Percentiles rank a stretch among this genome's conserved stretches.
These are phyloP conservation scores for Fraxinus dipetala DNA, from an alignment of 305 asterid genomes.

Conservation along the genomic window DNA sequence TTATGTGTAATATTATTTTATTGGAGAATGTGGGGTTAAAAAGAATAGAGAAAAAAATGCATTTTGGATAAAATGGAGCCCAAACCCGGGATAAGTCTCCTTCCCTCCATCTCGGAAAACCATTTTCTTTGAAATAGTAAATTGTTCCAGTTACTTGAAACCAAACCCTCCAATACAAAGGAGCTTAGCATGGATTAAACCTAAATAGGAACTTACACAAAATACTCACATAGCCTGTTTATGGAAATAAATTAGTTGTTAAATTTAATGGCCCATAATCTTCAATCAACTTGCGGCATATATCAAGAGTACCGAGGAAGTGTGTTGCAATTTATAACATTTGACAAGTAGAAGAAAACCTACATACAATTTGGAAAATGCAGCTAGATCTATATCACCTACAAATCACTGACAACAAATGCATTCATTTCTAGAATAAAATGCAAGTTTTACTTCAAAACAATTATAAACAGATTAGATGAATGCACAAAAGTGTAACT, in stretches of 20 bases:
- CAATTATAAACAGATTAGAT: conserved; percentile 17
- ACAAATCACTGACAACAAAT: neutral
- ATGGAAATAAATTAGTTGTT: neutral
- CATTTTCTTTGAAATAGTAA: neutral
- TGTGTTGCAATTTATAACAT: neutral
- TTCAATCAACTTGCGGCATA: neutral
- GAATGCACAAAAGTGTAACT: conserved; percentile 28
- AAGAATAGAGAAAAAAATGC: neutral
- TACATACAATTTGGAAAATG: neutral
- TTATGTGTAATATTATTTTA: neutral
- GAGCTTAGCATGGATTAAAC: neutral
- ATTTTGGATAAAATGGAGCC: neutral
- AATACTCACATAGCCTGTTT: conserved; percentile 11
- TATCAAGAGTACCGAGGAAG: neutral
- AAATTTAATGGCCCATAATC: neutral
- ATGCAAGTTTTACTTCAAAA: neutral
- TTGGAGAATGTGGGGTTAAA: neutral
- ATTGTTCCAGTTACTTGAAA: neutral
- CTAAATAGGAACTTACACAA: conserved; percentile 8
- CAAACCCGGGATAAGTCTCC: neutral
- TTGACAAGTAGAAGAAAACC: neutral
- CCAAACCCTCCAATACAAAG: neutral
- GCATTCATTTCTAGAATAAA: neutral
- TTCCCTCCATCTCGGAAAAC: neutral
- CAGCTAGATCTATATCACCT: neutral